Conservation (phyloP, 768 basidiomycete genomes). For the Agaricus subrufescens region DNA sequence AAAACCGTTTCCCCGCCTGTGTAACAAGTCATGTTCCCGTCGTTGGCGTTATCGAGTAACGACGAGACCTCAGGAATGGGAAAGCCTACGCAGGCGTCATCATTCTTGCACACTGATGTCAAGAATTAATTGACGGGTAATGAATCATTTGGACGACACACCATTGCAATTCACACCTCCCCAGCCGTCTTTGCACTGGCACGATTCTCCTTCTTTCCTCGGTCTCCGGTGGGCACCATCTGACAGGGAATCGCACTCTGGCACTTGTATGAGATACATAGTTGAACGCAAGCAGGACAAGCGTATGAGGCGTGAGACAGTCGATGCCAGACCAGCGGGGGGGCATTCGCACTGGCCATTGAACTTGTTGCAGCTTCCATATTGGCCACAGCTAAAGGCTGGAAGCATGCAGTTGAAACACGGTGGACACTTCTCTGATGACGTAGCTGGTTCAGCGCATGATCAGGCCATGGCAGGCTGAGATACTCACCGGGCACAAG, state of each 20-base stretch:
- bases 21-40: slow-evolving; percentile 81
- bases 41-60: slow-evolving; percentile 10
- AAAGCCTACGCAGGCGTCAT: slow-evolving; percentile 77
- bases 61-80: slow-evolving; percentile 40
- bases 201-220: slow-evolving; percentile 68
- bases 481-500: slow-evolving; percentile 5
- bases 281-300: background rate
- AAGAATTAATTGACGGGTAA: background rate
- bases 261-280: slow-evolving; percentile 3
- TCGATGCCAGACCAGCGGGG: slow-evolving; percentile 95
- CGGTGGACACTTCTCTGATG: slow-evolving; percentile 63
- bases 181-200: slow-evolving; percentile 95
- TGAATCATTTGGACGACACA: slow-evolving; percentile 26
- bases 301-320: slow-evolving; percentile 86
- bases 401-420: slow-evolving; percentile 98
- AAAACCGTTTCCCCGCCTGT: slow-evolving; percentile 91
- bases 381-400: slow-evolving; percentile 89
- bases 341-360: slow-evolving; percentile 97
- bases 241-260: slow-evolving; percentile 92
- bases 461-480: background rate
- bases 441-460: background rate
- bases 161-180: slow-evolving; percentile 97
- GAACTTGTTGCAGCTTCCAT: slow-evolving; percentile 83
- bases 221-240: slow-evolving; percentile 85
- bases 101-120: slow-evolving; percentile 73